Evolutionary conservation across 257 asterid species (phyloP).

Genomic region (Solanum raphanifolium): DNA sequence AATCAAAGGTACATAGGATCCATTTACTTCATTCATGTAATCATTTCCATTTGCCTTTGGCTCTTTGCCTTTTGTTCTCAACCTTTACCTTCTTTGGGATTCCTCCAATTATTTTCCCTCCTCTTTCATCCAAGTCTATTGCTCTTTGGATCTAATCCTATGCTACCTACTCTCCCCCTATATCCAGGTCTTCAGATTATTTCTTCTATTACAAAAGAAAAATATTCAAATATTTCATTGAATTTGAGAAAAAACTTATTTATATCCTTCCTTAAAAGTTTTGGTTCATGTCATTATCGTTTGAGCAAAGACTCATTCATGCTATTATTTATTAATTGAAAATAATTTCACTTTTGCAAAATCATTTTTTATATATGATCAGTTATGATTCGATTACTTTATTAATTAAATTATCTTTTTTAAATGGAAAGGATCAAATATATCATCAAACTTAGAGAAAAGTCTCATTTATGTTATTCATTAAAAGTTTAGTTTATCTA

Average conservation of each 20-base stretch:
- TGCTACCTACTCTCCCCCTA: neutral
- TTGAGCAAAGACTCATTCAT: too few species aligned
- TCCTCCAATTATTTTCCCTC: conserved; percentile 2
- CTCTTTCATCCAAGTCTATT: neutral
- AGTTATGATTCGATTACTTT: too few species aligned
- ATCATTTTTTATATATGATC: too few species aligned
- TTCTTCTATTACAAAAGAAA: neutral
- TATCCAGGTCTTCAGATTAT: neutral
- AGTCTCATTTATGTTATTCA: too few species aligned
- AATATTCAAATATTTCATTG: too few species aligned
- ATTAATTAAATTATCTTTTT: too few species aligned
- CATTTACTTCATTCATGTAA: conserved; percentile 3
- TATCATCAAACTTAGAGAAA: neutral
- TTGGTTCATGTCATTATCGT: neutral
- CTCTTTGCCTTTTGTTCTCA: conserved; percentile 24
- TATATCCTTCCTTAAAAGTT: too few species aligned
- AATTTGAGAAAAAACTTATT: neutral
- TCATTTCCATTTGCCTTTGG: conserved; percentile 3
- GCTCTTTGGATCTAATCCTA: neutral
- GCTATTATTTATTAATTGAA: too few species aligned
- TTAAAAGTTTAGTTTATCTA: too few species aligned
- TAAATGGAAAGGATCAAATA: too few species aligned
- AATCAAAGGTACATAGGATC: conserved; percentile 19
- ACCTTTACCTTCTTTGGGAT: conserved; percentile 15
- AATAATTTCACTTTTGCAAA: too few species aligned